Evolutionary conservation across 768 basidiomycete genomes (phyloP), one percentile per base, ranked within the genome.

Genomic region (Cystoderma amianthinum): DNA sequence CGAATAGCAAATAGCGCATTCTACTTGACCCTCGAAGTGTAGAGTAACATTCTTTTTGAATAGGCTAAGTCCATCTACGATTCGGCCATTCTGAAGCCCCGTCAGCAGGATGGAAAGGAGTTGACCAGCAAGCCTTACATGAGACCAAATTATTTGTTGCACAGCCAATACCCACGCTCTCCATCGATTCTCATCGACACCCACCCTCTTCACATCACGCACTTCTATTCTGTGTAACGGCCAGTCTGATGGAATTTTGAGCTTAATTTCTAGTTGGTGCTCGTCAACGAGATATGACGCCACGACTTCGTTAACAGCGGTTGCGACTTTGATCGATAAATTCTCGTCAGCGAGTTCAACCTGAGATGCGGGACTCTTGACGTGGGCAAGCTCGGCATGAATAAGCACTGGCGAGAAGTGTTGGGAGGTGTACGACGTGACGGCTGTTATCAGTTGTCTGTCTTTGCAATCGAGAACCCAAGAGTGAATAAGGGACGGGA

Each of bases 1-100:
- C 85, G 88, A 90, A 59, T 94, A 95, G 54, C 92, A 95, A 45
- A 99, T 97, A 1, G 95, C 90, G 60, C 96, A 99, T 51, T 95
- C 92, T 2, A 88, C 87, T 57, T 93, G 85, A 4, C 95, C 95
- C 48, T 95, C 90, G 54, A 98, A 99, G 58, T 98, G 91, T 15
- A 88, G 71, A 0, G 80, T 71, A 33, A 94, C 92, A 55, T 97
- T 98, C 63, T 86, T 90, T 64, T 93, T 94, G 75, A 97, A 98
- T 44, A 95, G 64, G 4, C 76, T 73, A 15, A 98, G 59, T 0
- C 88, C 93, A 55, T 98, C 96, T 7, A 88, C 71, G 20, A 99
- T 83, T 37, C 83, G 76, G 4, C 94, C 93, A 51, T 92, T 93
- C 93, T 96, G 56, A 37, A 16, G 28, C 47, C 15, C 17, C 20